phyloP scores from a whole-genome alignment of 2,329 filamentous ascomycete species.

The Colletotrichum musae region DNA sequence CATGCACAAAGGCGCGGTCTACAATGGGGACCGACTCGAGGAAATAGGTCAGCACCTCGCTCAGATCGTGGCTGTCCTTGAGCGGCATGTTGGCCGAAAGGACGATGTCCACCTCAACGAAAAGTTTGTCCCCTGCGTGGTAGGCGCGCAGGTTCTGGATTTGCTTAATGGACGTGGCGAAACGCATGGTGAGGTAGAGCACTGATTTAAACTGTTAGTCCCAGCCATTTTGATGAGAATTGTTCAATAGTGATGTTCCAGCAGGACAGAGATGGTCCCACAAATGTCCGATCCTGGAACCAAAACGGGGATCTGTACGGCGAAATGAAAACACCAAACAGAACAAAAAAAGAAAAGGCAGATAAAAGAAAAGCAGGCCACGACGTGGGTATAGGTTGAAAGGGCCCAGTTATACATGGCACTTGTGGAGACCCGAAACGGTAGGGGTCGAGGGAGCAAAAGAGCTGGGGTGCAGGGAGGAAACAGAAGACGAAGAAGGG shows the following conservation, averaged over 20 bases:
- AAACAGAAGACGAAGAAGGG: background rate
- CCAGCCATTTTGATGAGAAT: background rate
- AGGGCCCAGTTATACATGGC: slow-evolving; percentile 30
- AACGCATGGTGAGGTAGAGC: slow-evolving; percentile 93
- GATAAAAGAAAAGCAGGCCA: background rate
- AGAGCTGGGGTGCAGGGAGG: background rate
- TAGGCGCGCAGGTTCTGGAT: slow-evolving; percentile 90
- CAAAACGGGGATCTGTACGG: background rate
- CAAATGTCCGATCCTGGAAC: slow-evolving; percentile 1
- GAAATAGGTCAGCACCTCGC: slow-evolving; percentile 85
- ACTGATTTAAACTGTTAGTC: slow-evolving; percentile 56
- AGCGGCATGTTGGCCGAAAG: slow-evolving; percentile 82
- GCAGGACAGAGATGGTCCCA: background rate
- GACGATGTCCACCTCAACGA: slow-evolving; percentile 86
- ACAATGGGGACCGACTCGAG: slow-evolving; percentile 87
- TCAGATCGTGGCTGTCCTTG: slow-evolving; percentile 85
- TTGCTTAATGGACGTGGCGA: slow-evolving; percentile 87
- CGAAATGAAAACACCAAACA: background rate
- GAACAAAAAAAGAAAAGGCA: background rate
- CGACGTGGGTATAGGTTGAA: slow-evolving; percentile 5
- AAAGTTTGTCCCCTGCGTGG: slow-evolving; percentile 87
- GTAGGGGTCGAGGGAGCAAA: slow-evolving; percentile 4
- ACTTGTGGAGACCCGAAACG: slow-evolving; percentile 26
- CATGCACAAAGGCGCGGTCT: slow-evolving; percentile 78
- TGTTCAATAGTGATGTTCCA: background rate